phyloP scores from a whole-genome alignment of 2,329 filamentous ascomycete genomes.

The Colletotrichum liriopes region DNA sequence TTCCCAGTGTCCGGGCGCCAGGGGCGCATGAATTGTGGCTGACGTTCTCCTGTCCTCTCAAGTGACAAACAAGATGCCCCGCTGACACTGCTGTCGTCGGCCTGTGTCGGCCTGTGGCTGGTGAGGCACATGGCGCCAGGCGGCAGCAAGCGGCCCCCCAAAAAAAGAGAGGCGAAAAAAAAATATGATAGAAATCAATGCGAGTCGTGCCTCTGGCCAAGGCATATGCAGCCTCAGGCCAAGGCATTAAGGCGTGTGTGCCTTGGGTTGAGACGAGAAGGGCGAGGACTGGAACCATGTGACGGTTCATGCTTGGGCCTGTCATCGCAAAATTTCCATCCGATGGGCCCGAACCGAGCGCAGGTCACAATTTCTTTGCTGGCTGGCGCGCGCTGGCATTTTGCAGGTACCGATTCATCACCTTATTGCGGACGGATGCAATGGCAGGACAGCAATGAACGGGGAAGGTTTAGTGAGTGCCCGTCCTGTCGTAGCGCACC shows the following conservation, averaged over 20 bases:
- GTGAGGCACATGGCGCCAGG: background rate
- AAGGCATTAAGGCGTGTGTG: background rate
- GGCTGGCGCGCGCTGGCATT: constrained; percentile 15
- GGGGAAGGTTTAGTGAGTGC: constrained; percentile 16
- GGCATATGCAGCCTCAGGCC: background rate
- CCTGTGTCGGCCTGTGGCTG: constrained; percentile 11
- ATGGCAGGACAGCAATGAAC: background rate
- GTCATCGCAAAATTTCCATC: constrained; percentile 42
- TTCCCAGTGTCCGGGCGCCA: constrained; percentile 1
- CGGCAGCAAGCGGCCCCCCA: background rate
- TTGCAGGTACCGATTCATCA: background rate
- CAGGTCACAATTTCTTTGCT: constrained; percentile 15
- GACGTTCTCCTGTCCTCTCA: background rate
- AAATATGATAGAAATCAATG: background rate
- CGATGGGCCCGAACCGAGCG: constrained; percentile 33
- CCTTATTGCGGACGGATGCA: background rate
- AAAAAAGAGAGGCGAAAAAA: background rate
- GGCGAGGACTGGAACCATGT: background rate
- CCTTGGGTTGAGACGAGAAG: background rate
- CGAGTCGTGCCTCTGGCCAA: background rate
- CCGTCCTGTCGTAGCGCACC: constrained; percentile 27
- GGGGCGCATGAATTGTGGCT: constrained; percentile 37
- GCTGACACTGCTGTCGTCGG: background rate
- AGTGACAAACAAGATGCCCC: constrained; percentile 1
- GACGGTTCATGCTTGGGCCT: constrained; percentile 8